phyloP scores from a whole-genome alignment of 305 asterid species.

The Nicotiana rustica region DNA sequence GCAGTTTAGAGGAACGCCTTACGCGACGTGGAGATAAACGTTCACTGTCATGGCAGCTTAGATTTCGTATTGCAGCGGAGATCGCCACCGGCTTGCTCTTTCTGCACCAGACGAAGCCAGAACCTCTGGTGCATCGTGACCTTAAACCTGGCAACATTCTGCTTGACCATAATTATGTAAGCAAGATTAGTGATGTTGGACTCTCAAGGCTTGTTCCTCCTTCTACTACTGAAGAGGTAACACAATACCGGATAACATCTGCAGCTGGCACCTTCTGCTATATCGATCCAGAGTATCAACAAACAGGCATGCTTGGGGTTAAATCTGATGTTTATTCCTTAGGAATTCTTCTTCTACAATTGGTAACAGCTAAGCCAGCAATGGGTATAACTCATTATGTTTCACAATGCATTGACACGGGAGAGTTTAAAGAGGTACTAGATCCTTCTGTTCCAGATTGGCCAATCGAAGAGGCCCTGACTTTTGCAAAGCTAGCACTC shows the following conservation, averaged over 20 bases:
- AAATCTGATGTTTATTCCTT: conserved; percentile 86
- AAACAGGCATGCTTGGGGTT: conserved; percentile 91
- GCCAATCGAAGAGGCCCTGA: conserved; percentile 72
- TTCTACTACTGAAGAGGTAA: conserved; percentile 63
- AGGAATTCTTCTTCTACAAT: conserved; percentile 73
- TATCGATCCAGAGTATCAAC: conserved; percentile 94
- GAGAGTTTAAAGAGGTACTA: conserved; percentile 59
- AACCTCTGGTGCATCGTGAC: conserved; percentile 90
- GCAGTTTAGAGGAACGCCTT: conserved; percentile 85
- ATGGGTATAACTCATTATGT: conserved; percentile 80
- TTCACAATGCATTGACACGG: conserved; percentile 58
- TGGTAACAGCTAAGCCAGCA: conserved; percentile 71
- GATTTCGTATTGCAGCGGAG: conserved; percentile 86
- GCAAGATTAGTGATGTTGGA: conserved; percentile 90
- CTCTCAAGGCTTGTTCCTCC: conserved; percentile 90
- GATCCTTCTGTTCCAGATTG: conserved; percentile 74
- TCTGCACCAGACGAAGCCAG: conserved; percentile 89
- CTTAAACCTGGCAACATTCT: conserved; percentile 86
- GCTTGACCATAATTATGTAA: conserved; percentile 72
- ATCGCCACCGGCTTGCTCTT: conserved; percentile 77
- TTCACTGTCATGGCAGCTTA: conserved; percentile 80
- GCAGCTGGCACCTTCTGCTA: conserved; percentile 94
- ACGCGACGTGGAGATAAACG: conserved; percentile 53
- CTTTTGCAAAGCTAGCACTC: conserved; percentile 65
- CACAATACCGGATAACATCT: conserved; percentile 81